These are phyloP conservation scores for Closterium sp. DNA, from an alignment of 139 green algal species.

Conservation along the genomic window DNA sequence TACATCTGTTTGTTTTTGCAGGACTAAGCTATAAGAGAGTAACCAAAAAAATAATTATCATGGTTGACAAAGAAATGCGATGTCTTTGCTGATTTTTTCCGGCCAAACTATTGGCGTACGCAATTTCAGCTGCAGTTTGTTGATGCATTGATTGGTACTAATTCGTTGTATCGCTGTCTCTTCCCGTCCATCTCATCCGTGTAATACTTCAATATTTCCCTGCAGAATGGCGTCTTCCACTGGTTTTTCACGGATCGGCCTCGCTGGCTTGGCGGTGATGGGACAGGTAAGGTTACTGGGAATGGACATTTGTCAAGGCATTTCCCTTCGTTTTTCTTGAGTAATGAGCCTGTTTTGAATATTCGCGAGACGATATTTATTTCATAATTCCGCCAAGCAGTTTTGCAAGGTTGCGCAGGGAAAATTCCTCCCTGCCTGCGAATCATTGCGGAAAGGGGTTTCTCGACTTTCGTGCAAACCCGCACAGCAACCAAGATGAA, in stretches of 20 bases:
- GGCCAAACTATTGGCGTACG: too few relatives aligned
- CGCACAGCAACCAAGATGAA: background rate
- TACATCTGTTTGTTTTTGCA: background rate
- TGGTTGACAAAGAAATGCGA: too few relatives aligned
- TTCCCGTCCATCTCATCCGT: background rate
- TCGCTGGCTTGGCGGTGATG: conserved; percentile 97
- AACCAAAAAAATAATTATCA: background rate
- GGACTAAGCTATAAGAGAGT: background rate
- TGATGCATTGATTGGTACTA: too few relatives aligned
- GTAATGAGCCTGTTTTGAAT: too few relatives aligned
- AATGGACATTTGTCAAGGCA: background rate
- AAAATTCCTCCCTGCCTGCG: too few relatives aligned
- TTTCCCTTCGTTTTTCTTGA: too few relatives aligned
- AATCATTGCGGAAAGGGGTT: background rate
- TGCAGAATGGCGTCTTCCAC: background rate
- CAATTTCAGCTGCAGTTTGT: too few relatives aligned
- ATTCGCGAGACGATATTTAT: too few relatives aligned
- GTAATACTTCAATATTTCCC: background rate
- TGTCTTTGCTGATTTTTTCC: too few relatives aligned
- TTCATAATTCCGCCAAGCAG: too few relatives aligned
- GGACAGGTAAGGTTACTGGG: conserved; percentile 77
- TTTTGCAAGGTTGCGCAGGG: too few relatives aligned
- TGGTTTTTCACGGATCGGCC: conserved; percentile 68
- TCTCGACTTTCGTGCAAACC: background rate
- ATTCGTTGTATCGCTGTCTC: background rate